Conservation (phyloP, 352 stramenopile species). For the Phytopythium sindhum region DNA sequence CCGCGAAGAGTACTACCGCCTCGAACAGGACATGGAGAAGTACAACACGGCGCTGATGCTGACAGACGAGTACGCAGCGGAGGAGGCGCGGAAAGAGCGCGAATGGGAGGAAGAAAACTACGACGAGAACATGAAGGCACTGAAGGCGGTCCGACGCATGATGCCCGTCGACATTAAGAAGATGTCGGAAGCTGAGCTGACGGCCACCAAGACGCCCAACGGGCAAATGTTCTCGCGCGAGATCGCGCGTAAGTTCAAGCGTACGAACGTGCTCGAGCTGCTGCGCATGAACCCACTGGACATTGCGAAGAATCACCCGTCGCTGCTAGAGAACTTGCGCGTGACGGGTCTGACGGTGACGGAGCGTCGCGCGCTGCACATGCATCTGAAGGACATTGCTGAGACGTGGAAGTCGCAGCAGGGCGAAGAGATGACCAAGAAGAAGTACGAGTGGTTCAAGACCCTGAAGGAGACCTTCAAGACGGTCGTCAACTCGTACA, state of each 20-base stretch:
- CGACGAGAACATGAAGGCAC: conserved; percentile 79
- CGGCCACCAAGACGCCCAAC: conserved; percentile 60
- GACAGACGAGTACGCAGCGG: conserved; percentile 90
- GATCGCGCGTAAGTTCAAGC: conserved; percentile 90
- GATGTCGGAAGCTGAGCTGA: conserved; percentile 85
- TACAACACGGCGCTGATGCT: conserved; percentile 91
- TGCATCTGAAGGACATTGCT: conserved; percentile 83
- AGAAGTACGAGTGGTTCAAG: conserved; percentile 92
- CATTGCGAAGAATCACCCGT: conserved; percentile 88
- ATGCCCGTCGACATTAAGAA: conserved; percentile 92
- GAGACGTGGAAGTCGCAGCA: conserved; percentile 87
- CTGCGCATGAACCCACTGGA: conserved; percentile 84
- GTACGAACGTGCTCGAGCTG: conserved; percentile 90
- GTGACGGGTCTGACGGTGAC: conserved; percentile 90
- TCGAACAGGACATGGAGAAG: conserved; percentile 94
- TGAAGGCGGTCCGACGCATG: conserved; percentile 88
- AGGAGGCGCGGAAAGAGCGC: conserved; percentile 88
- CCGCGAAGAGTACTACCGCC: conserved; percentile 90
- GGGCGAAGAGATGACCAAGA: conserved; percentile 90
- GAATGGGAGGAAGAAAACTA: conserved; percentile 92
- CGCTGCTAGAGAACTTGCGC: conserved; percentile 88
- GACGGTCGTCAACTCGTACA: conserved; percentile 88
- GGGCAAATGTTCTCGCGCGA: conserved; percentile 75
- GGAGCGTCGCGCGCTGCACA: conserved; percentile 86
- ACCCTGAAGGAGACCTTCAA: conserved; percentile 92